Base-by-base conservation (phyloP, 1,284 basidiomycete species). In the Gymnopus androsaceus region DNA sequence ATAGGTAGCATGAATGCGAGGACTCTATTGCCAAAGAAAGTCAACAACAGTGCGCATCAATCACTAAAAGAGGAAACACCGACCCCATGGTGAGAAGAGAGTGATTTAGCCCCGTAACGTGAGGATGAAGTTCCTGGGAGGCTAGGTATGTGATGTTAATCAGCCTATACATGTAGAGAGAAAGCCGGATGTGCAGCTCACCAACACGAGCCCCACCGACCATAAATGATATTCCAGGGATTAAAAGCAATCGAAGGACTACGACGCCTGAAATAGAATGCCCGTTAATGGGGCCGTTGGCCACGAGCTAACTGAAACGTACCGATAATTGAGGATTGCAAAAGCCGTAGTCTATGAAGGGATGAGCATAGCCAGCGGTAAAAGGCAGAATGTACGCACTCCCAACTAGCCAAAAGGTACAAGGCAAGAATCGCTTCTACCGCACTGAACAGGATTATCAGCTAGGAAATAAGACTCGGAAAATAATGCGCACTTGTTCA, bases 371-470 rank as follows among this genome's bases (percentile, higher is more conserved):
- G 7, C 3, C 12, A 19, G n/a, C 12, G 9, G n/a, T 19, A 19
- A 14, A 5, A 46, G 17, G 25, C 4, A 30, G 30, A 49, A 33
- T n/a, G 6, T n/a, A 79, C 83, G 70, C 59, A 87, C 83, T 88
- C 81, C 81, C 85, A 86, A 66, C 81, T 80, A 12, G 69, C 60
- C 6, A 90, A 68, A 12, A 90, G 71, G 55, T 87, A 80, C 51
- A 89, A 84, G 0, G 84, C 85, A 1, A 90, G 70, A 0, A 84
- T 85, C 0, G 81, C 86, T 70, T 90, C 87, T 7, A 83, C 77
- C 15, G 75, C 67, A 64, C 79, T 82, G 53, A 14, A 14, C 7
- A 34, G 23, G 19, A 17, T 49, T 54, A 23, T 59, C 49, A 36
- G 33, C 7, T 34, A 17, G 25, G 17, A 30, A 25, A 41, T 36